phyloP scores from a whole-genome alignment of 768 basidiomycete genomes.

The Pleurotus pulmonarius region DNA sequence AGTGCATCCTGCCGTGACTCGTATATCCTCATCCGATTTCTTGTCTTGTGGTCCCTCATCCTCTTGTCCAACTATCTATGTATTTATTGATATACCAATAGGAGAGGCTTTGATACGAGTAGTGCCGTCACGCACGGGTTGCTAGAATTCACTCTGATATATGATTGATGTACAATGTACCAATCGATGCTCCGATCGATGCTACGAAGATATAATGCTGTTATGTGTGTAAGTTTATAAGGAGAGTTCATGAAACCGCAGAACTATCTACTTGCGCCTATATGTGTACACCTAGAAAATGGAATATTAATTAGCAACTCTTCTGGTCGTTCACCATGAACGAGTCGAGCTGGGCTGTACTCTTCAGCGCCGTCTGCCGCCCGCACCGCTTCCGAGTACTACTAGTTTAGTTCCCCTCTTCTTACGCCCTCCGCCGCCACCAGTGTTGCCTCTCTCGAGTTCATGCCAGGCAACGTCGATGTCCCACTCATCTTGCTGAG shows the following conservation, averaged over 20 bases:
- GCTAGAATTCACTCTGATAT: too few species aligned
- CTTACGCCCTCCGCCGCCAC: slow-evolving; percentile 38
- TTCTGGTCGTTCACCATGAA: not conserved
- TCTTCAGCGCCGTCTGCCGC: slow-evolving; percentile 42
- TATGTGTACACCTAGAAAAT: too few species aligned
- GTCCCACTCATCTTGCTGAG: slow-evolving; percentile 67
- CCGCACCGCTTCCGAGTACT: slow-evolving; percentile 62
- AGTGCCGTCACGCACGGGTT: too few species aligned
- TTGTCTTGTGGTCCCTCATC: not conserved
- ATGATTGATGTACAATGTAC: not conserved
- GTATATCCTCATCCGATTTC: not conserved
- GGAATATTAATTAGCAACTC: not conserved
- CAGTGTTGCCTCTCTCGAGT: slow-evolving; percentile 49
- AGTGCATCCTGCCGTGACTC: not conserved
- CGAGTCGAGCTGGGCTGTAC: not conserved
- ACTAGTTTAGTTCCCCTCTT: slow-evolving; percentile 63
- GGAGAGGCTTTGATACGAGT: not conserved
- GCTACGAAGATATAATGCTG: not conserved
- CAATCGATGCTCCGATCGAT: not conserved
- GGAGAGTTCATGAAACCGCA: too few species aligned
- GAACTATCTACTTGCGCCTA: too few species aligned
- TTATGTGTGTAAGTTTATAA: not conserved
- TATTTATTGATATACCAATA: slow-evolving; percentile 8
- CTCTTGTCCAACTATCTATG: slow-evolving; percentile 5
- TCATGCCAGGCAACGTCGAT: slow-evolving; percentile 81